Evolutionary conservation across 2,329 filamentous ascomycete species (phyloP), one percentile per base, ranked within the genome.

Genomic region (Fusarium sp.): DNA sequence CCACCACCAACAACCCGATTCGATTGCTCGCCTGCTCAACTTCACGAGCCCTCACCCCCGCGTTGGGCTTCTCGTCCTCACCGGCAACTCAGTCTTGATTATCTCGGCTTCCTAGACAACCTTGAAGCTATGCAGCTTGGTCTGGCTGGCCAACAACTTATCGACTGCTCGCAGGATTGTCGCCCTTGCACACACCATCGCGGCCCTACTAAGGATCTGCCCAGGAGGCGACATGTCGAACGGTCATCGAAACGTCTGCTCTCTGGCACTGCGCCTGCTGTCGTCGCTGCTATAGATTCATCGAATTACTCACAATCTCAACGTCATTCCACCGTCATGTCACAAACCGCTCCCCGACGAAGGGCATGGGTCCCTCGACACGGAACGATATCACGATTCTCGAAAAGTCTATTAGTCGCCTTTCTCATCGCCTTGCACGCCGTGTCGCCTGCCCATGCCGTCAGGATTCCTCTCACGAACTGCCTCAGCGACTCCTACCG

Each of bases 381-480:
- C 20, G 50, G 59, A 38, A 51, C 60, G 24, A 45, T 69, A 46
- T 62, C 67, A 42, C 64, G 51, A 36, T 46, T 70, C 19, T 63
- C 63, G n/a, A 53, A 69, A 39, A 62, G 69, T 43, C 48, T 80
- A 62, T 58, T 83, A 52, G 64, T 83, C 58, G 48, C 68, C 19
- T 51, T 82, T 44, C 61, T 86, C 44, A 65, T 83, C 53, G 69
- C 77, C 53, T 74, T 77, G 56, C 70, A 81, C 24, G 73, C 80
- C 59, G 56, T 80, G 10, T 75, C 76, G 42, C 83, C 86, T 10
- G 82, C 79, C 24, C 77, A 81, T 39, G 92, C 91, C 47, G 93
- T 89, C 43, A 87, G 89, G 71, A 81, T 97, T 62, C 83, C 88
- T 58, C 96, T 96, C 78, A 84, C 91, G n/a, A 97, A 97, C 79